Percentiles rank a stretch among this genome's conserved stretches.
phyloP scores from a whole-genome alignment of 768 basidiomycete genomes.

The Tricholoma flavovirens region DNA sequence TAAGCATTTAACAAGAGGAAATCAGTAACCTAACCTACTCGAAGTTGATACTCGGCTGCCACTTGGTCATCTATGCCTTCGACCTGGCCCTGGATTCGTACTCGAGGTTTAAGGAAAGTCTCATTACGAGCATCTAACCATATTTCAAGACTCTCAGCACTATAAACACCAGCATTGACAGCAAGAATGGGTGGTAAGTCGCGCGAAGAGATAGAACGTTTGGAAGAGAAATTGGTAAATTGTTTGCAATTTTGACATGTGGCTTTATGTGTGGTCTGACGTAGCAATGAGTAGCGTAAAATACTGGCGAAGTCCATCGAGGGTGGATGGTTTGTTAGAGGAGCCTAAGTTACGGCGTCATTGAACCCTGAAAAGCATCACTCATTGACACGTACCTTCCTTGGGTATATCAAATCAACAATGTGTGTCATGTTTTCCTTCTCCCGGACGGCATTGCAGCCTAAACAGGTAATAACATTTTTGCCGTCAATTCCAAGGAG shows the following conservation, averaged over 20 bases:
- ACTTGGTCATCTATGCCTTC: conserved; percentile 53
- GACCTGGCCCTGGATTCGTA: conserved; percentile 55
- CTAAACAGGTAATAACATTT: conserved; percentile 68
- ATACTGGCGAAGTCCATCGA: conserved; percentile 58
- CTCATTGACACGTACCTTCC: conserved; percentile 49
- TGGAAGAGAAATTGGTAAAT: conserved; percentile 65
- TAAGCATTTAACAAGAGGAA: background rate
- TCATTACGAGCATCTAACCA: conserved; percentile 68
- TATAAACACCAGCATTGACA: conserved; percentile 78
- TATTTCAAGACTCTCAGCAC: conserved; percentile 62
- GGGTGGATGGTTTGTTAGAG: conserved; percentile 31
- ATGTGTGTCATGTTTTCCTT: conserved; percentile 81
- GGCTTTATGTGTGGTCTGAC: conserved; percentile 81
- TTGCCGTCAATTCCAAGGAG: conserved; percentile 76
- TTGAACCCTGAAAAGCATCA: background rate
- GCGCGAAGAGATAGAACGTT: conserved; percentile 54
- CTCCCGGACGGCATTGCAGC: conserved; percentile 64
- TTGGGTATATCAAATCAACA: conserved; percentile 82
- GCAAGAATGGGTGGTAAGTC: conserved; percentile 81
- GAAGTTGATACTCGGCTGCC: conserved; percentile 59
- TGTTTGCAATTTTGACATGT: conserved; percentile 82
- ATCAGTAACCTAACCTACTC: conserved; percentile 35
- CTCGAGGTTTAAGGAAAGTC: conserved; percentile 54
- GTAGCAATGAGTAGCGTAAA: conserved; percentile 68
- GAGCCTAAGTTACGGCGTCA: conserved; percentile 18